Evolutionary conservation across 2,329 filamentous ascomycete genomes (phyloP), one percentile per base, ranked within the genome.

Genomic region (Colletotrichum sp.): DNA sequence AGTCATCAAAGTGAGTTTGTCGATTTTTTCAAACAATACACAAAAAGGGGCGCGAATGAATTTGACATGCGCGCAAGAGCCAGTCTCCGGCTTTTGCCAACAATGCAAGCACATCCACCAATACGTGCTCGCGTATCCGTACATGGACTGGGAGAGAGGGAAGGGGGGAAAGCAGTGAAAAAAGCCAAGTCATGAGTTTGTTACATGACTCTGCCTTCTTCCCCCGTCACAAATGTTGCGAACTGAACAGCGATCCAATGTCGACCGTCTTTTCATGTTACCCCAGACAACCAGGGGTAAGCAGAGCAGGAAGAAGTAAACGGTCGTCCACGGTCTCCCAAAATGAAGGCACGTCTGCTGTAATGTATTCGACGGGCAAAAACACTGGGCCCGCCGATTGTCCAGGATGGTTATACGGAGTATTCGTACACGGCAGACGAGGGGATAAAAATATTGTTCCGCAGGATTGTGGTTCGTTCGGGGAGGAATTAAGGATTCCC

Each of bases 201-300:
- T 34, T 24, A 65, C 67, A 71, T 75, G 72, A 62, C 49, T 73
- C 65, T 64, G 26, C 30, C 59, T 62, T n/a, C 13, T 16, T 24
- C 6, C 24, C 24, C n/a, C 13, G 68, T 71, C 62, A 28, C 62
- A 28, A 63, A 32, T 15, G 39, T 36, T 16, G 36, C 26, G 15
- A 28, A 62, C 44, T n/a, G 52, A 39, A 49, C 24, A 24, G 52
- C 36, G 24, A 52, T 55, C 16, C 30, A 52, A 26, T 28, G 26
- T 65, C 70, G 72, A 75, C 72, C 26, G 62, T 68, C 52, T 52
- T 63, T 72, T 55, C 68, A 65, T 69, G 59, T 76, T 69, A 65
- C 71, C 70, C 34, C 74, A 60, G 64, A 68, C 36, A 69, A 71
- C 62, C 49, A 26, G 55, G 39, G 39, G 34, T 12, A 34, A 32